A percentile compares a stretch with the other conserved stretches of the same genome.
Evolutionary conservation across 139 green algal genomes (phyloP).

Genomic region (Chlorella sp.): DNA sequence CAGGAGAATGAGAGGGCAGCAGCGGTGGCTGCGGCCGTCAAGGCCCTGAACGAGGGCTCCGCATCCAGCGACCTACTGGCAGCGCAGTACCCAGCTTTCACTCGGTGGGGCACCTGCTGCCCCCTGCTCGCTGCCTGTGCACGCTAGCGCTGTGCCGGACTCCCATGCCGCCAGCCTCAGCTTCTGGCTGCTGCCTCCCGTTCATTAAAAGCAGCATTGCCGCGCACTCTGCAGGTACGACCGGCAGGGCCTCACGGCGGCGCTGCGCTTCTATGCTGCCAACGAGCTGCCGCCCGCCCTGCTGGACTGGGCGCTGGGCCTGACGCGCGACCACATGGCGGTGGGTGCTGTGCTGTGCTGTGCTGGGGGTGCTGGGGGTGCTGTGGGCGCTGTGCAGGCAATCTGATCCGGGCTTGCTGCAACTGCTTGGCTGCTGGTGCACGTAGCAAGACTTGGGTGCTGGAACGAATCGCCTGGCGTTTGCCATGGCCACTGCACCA

Average conservation of each 20-base stretch:
- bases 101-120: neutral
- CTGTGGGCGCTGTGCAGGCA: too few relatives aligned
- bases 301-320: conserved; percentile 41
- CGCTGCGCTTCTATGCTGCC: conserved; percentile 24
- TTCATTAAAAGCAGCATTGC: too few relatives aligned
- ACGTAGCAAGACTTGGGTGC: too few relatives aligned
- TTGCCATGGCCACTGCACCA: too few relatives aligned
- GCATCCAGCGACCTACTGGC: neutral
- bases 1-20: neutral
- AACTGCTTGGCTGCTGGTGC: neutral
- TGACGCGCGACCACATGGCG: conserved; percentile 51
- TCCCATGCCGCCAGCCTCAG: too few relatives aligned
- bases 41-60: neutral
- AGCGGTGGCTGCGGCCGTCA: neutral
- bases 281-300: neutral
- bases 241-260: conserved; percentile 15
- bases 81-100: conserved; percentile 15
- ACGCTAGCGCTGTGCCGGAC: too few relatives aligned
- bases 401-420: too few relatives aligned
- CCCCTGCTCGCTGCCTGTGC: too few relatives aligned
- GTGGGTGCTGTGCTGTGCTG: conserved; percentile 9
- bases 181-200: too few relatives aligned
- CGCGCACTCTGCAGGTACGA: conserved; percentile 2
- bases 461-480: too few relatives aligned
- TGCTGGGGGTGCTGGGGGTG: too few relatives aligned